Conservation (phyloP, 805 yeast species). For the Myxozyma sirexii region DNA sequence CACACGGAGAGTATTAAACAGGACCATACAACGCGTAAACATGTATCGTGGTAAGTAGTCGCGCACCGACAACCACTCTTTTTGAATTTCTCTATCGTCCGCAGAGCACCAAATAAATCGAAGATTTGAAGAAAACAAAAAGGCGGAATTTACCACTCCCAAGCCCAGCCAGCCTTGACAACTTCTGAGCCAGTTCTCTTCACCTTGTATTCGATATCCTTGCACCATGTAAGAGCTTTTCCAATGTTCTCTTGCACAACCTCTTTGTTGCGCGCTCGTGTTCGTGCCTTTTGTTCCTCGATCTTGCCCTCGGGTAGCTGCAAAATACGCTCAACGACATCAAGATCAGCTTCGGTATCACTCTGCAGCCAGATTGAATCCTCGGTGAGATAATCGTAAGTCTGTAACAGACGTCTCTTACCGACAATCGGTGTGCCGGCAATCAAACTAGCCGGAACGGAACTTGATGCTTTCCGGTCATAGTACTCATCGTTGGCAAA, state of each 20-base stretch:
- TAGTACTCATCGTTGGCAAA: slow-evolving; percentile 33
- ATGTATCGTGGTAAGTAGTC: neutral
- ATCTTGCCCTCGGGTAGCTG: slow-evolving; percentile 24
- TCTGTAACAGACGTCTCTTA: slow-evolving; percentile 21
- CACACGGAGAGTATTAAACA: neutral
- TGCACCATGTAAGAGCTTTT: slow-evolving; percentile 24
- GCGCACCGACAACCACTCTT: neutral
- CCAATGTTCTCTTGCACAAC: slow-evolving; percentile 24
- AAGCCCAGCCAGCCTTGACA: slow-evolving; percentile 30
- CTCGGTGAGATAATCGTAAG: slow-evolving; percentile 31
- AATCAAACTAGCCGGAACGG: slow-evolving; percentile 34
- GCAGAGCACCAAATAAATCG: neutral
- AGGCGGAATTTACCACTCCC: slow-evolving; percentile 20
- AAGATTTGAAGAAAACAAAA: neutral
- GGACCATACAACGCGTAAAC: neutral
- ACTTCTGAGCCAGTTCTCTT: slow-evolving; percentile 27
- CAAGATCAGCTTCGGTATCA: slow-evolving; percentile 31
- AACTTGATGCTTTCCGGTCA: slow-evolving; percentile 32
- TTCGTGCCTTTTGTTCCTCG: slow-evolving; percentile 21
- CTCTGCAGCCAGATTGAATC: slow-evolving; percentile 33
- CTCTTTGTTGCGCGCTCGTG: slow-evolving; percentile 16
- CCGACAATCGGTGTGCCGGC: slow-evolving; percentile 34
- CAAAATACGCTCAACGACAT: slow-evolving; percentile 27
- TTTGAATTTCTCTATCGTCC: neutral
- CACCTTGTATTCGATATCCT: slow-evolving; percentile 10